Base-by-base conservation (phyloP, 1,284 basidiomycete species). In the Trichosporon asahii region DNA sequence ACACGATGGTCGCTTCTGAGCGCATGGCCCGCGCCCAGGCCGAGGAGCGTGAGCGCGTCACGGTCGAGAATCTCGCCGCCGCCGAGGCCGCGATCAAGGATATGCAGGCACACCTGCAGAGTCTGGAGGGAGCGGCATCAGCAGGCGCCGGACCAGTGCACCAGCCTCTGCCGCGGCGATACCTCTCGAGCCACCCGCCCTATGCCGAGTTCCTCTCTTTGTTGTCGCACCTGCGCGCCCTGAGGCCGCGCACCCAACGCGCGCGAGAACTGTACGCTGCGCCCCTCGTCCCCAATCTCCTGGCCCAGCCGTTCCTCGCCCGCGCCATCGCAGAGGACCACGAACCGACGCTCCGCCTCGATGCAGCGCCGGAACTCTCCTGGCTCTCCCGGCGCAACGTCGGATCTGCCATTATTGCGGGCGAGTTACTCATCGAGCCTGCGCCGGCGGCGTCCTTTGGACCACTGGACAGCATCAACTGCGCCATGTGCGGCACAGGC, bases 1-100 rank as follows among this genome's bases (percentile, higher is more conserved):
- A 96, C 80, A 90, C 87, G 0, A 96, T 96, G 94, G 93, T 99
- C 6, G 94, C 93, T 0, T 90, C 94, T 75, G 96, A 96, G 61
- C 88, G 95, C 6, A 88, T 91, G 71, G 88, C 87, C 11, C 82
- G 87, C 2, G 90, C 91, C 0, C 85, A 87, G 72, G 94, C 94
- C 76, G 93, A 97, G 79, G 88, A 90, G 64, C 94, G 95, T 77
- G 90, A 91, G 9, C 87, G 88, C 67, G 88, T 90, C 63, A 89
- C 94, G 8, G 93, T 98, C 83, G 86, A 87, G 55, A 91, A 92
- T 3, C 84, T 97, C 72, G 89, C 88, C 74, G 89, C 90, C 44
- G 92, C 94, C 0, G 95, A 98, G 82, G 92, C 94, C 73, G 90
- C 91, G 8, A 90, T 97, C 29, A 86, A 89, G 66, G 86, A 89